A percentile compares a stretch with the other conserved stretches of the same genome.
These are phyloP conservation scores for Colletotrichum gloeosporioides DNA, from an alignment of 2,329 filamentous ascomycete genomes.

Conservation along the genomic window DNA sequence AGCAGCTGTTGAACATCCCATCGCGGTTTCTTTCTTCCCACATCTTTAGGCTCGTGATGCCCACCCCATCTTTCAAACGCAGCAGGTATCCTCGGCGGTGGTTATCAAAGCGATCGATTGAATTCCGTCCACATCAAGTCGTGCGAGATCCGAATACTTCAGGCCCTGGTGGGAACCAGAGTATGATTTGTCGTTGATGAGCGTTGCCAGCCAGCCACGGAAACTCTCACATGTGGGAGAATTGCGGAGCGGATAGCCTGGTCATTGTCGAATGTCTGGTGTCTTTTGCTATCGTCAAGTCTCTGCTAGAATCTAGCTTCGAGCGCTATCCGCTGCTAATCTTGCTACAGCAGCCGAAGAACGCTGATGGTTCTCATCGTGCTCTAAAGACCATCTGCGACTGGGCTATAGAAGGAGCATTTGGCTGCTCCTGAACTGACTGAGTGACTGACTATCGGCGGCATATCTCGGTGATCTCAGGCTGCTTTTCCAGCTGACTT, in stretches of 20 bases:
- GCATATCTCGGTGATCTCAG: conserved; percentile 22
- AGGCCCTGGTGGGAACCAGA: neutral
- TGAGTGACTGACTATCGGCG: conserved; percentile 24
- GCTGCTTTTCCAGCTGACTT: conserved; percentile 22
- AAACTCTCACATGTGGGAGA: conserved; percentile 35
- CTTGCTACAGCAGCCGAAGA: conserved; percentile 58
- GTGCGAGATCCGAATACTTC: neutral
- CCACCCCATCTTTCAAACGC: neutral
- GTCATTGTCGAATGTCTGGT: conserved; percentile 51
- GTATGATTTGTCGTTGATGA: conserved; percentile 7
- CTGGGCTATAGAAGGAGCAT: conserved; percentile 50
- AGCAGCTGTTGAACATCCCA: neutral
- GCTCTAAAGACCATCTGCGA: conserved; percentile 50
- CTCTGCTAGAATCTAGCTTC: conserved; percentile 69
- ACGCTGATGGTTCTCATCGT: conserved; percentile 40
- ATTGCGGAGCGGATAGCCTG: conserved; percentile 48
- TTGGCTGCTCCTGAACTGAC: conserved; percentile 19
- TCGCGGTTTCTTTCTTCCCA: neutral
- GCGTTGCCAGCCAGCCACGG: conserved; percentile 29
- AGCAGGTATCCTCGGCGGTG: neutral
- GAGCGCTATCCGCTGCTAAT: conserved; percentile 65
- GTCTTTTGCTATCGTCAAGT: conserved; percentile 77
- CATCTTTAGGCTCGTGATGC: neutral
- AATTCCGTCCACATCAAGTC: neutral
- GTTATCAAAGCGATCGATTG: neutral